Evolutionary conservation across 2,329 filamentous ascomycete genomes (phyloP).

Genomic region (Teratosphaeria viscida): DNA sequence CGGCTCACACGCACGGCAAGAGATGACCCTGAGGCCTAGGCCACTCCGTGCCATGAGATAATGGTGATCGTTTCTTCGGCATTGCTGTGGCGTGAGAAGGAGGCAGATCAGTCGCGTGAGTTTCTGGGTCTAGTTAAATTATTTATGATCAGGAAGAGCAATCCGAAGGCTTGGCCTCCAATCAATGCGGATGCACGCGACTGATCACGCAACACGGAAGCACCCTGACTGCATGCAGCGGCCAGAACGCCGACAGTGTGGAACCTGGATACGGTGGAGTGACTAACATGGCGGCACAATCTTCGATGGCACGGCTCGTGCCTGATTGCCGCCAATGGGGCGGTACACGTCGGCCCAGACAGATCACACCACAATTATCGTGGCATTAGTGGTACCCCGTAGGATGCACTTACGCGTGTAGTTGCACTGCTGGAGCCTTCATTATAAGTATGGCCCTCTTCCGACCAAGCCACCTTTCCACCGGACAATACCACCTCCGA

Average conservation of each 20-base stretch:
- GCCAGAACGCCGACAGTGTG: neutral
- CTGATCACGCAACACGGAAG: neutral
- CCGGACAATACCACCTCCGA: neutral
- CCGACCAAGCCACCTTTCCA: neutral
- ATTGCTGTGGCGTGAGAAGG: neutral
- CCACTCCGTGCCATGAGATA: neutral
- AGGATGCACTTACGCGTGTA: neutral
- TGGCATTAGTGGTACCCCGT: neutral
- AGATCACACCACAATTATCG: neutral
- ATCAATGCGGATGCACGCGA: neutral
- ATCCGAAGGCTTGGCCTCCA: neutral
- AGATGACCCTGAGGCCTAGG: too few relatives aligned
- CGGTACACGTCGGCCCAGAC: neutral
- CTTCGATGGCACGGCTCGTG: neutral
- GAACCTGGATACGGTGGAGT: neutral
- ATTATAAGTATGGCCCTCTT: neutral
- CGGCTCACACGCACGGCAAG: too few relatives aligned
- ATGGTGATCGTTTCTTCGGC: neutral
- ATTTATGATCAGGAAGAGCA: neutral
- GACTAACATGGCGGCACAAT: neutral
- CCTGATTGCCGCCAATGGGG: neutral
- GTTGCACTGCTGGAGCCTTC: neutral
- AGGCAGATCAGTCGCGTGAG: neutral
- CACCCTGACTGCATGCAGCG: neutral
- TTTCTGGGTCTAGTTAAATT: neutral